phyloP scores from a whole-genome alignment of 805 yeast genomes.

The Zygotorulaspora florentina region DNA sequence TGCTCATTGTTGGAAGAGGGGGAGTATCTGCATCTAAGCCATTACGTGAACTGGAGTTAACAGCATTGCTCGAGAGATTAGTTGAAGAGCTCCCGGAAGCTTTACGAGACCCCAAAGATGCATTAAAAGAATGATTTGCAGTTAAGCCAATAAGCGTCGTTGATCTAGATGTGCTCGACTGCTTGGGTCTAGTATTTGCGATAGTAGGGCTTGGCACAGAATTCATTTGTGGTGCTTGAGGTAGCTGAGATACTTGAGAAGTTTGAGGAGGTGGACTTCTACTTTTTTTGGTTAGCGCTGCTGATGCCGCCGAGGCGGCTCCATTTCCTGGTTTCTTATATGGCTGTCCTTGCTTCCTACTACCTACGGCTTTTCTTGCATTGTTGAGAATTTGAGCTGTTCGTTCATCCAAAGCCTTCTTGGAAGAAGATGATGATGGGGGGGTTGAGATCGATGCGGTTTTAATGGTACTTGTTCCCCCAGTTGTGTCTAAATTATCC shows the following conservation, averaged over 20 bases:
- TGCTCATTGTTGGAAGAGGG: slow-evolving; percentile 44
- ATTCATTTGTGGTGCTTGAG: no score
- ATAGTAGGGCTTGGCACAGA: background rate
- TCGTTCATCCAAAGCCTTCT: slow-evolving; percentile 27
- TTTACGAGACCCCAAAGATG: slow-evolving; percentile 1
- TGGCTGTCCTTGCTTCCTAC: slow-evolving; percentile 16
- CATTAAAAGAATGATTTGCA: slow-evolving; percentile 6
- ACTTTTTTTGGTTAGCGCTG: slow-evolving; percentile 19
- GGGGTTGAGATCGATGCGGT: slow-evolving; percentile 1
- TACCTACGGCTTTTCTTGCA: slow-evolving; percentile 25
- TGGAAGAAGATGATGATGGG: slow-evolving; percentile 6
- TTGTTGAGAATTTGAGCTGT: slow-evolving; percentile 32
- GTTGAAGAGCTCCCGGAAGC: slow-evolving; percentile 3
- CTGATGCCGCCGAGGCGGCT: slow-evolving; percentile 26
- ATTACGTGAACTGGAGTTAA: slow-evolving; percentile 1
- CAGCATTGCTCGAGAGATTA: slow-evolving; percentile 2
- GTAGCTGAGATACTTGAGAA: slow-evolving; percentile 6
- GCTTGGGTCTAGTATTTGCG: slow-evolving; percentile 13
- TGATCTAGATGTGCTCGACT: slow-evolving; percentile 5
- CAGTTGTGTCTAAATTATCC: background rate
- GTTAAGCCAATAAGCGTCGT: slow-evolving; percentile 3
- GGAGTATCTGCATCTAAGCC: background rate
- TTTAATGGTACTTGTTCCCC: slow-evolving; percentile 1
- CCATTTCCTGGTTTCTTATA: slow-evolving; percentile 17
- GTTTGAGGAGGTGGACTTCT: slow-evolving; percentile 6